These are phyloP conservation scores for Scleroderma citrinum DNA, from an alignment of 768 basidiomycete species.

Conservation along the genomic window DNA sequence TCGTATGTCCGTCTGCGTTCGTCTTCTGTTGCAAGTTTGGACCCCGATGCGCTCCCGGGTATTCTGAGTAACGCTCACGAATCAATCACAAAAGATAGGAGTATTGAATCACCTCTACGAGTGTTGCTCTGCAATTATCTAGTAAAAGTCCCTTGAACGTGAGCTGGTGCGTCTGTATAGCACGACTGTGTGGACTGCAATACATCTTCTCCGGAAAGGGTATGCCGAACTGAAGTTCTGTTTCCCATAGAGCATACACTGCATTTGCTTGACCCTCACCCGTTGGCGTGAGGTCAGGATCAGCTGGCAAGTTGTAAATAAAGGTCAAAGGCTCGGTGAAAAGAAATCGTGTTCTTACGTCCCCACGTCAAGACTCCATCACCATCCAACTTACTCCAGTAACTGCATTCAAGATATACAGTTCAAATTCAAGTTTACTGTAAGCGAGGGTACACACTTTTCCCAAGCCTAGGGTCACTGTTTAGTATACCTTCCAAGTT, in stretches of 20 bases:
- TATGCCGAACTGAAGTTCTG: slow-evolving; percentile 36
- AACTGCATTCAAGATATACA: slow-evolving; percentile 27
- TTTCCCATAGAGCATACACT: slow-evolving; percentile 42
- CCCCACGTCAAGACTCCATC: slow-evolving; percentile 70
- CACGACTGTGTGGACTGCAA: slow-evolving; percentile 59
- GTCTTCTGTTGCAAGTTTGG: slow-evolving; percentile 67
- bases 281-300: slow-evolving; percentile 54
- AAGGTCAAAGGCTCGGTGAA: background rate
- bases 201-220: slow-evolving; percentile 53
- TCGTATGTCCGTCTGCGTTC: slow-evolving; percentile 42
- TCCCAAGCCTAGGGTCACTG: slow-evolving; percentile 48
- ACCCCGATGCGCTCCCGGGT: slow-evolving; percentile 61
- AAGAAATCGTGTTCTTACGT: slow-evolving; percentile 39
- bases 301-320: slow-evolving; percentile 37
- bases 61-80: slow-evolving; percentile 34
- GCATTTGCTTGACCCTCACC: slow-evolving; percentile 52
- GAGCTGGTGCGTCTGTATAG: slow-evolving; percentile 49
- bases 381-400: slow-evolving; percentile 58
- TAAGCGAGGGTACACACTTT: slow-evolving; percentile 36
- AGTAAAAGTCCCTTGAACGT: slow-evolving; percentile 41
- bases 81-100: slow-evolving; percentile 16
- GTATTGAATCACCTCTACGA: slow-evolving; percentile 47
- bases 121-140: slow-evolving; percentile 28
- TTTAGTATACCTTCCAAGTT: slow-evolving; percentile 1
- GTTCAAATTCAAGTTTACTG: background rate